Conservation (phyloP, 306 rosid genomes). For the Glycine latifolia region DNA sequence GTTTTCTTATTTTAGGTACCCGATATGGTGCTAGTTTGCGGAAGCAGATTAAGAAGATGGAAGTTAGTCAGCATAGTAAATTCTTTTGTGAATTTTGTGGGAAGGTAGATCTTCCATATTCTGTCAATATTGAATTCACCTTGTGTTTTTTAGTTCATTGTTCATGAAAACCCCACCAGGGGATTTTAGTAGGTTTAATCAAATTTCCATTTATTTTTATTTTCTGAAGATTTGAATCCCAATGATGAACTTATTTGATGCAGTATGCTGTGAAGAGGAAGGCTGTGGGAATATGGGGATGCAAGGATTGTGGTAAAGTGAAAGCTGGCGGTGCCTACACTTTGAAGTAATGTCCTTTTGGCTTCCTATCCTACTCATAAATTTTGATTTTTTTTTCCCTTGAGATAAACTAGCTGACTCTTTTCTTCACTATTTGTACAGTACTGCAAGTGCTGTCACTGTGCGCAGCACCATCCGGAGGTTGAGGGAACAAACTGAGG, state of each 20-base stretch:
- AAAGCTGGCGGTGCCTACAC: conserved; percentile 90
- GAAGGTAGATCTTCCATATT: conserved; percentile 56
- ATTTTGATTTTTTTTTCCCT: background rate
- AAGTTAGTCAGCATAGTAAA: conserved; percentile 85
- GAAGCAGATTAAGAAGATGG: conserved; percentile 94
- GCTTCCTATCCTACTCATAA: background rate
- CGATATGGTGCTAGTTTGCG: conserved; percentile 86
- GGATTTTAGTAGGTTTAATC: background rate
- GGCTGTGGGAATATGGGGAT: conserved; percentile 91
- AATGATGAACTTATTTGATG: conserved; percentile 22
- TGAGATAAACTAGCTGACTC: background rate
- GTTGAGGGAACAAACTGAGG: conserved; percentile 86
- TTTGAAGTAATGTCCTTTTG: conserved; percentile 60
- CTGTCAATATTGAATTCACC: background rate
- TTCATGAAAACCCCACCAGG: background rate
- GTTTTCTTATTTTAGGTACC: conserved; percentile 61
- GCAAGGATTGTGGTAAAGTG: conserved; percentile 92
- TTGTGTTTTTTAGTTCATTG: background rate
- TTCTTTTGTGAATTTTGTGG: conserved; percentile 89
- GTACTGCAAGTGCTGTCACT: conserved; percentile 85
- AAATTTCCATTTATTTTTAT: background rate
- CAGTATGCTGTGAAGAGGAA: conserved; percentile 91
- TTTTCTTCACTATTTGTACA: conserved; percentile 43
- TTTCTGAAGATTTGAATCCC: background rate
- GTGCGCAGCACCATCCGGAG: conserved; percentile 84